Conservation (phyloP, 768 basidiomycete species). For the Mycena epipterygia region DNA sequence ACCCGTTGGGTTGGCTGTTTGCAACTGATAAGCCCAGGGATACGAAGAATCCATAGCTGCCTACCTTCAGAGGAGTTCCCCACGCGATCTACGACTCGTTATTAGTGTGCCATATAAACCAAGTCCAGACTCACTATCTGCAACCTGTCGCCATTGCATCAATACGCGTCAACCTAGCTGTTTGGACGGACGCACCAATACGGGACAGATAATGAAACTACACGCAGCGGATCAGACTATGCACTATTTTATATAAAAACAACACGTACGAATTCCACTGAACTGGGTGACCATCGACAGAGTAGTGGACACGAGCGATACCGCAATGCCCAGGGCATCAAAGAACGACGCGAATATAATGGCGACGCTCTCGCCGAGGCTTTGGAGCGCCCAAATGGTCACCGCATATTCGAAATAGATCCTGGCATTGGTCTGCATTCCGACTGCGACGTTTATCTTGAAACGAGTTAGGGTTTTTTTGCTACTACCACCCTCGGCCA, state of each 20-base stretch:
- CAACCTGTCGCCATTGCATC: conserved; percentile 12
- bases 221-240: neutral
- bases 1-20: conserved; percentile 25
- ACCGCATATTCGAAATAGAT: conserved; percentile 36
- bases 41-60: neutral
- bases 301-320: conserved; percentile 34
- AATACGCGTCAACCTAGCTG: too few species aligned
- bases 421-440: conserved; percentile 34
- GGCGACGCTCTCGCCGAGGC: conserved; percentile 32
- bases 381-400: conserved; percentile 28
- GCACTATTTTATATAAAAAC: neutral
- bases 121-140: conserved; percentile 26
- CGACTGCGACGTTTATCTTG: conserved; percentile 38
- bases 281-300: conserved; percentile 31
- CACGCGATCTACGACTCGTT: conserved; percentile 27
- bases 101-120: neutral
- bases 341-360: conserved; percentile 36
- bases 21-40: neutral
- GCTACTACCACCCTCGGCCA: neutral
- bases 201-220: conserved; percentile 30
- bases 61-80: conserved; percentile 35
- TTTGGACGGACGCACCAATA: conserved; percentile 17
- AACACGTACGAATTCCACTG: conserved; percentile 31
- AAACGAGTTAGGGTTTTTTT: neutral
- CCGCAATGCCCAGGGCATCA: conserved; percentile 32